A percentile compares a stretch with the other conserved stretches of the same genome.
Conservation (phyloP, 2,329 filamentous ascomycete genomes). For the Trichoderma cornu-damae region DNA sequence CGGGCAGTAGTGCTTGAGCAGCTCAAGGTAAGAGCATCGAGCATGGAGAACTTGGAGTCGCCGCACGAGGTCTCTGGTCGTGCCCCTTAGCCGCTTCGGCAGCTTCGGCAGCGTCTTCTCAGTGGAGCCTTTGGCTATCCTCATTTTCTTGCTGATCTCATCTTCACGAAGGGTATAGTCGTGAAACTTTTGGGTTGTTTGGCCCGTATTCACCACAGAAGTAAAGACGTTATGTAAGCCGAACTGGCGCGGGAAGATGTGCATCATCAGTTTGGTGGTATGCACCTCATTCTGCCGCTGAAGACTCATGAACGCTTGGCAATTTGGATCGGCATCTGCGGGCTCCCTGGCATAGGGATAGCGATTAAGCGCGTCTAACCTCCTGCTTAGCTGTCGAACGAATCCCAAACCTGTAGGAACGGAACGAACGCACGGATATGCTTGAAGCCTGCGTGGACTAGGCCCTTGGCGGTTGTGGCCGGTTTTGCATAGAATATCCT, state of each 20-base stretch:
- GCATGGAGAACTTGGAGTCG: constrained; percentile 66
- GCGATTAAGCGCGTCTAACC: constrained; percentile 76
- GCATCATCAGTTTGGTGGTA: constrained; percentile 73
- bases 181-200: constrained; percentile 69
- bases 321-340: not conserved
- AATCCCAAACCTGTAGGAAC: not conserved
- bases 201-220: constrained; percentile 55
- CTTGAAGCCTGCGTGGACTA: constrained; percentile 67
- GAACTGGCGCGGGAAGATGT: constrained; percentile 91
- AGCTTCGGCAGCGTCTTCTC: constrained; percentile 32
- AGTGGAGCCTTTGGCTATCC: constrained; percentile 16
- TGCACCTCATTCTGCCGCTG: constrained; percentile 35
- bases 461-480: constrained; percentile 61
- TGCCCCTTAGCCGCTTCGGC: constrained; percentile 66
- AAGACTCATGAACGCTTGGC: not conserved
- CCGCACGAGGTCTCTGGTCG: constrained; percentile 52
- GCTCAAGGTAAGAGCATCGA: constrained; percentile 71
- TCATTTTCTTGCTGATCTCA: constrained; percentile 54
- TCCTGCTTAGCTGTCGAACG: constrained; percentile 19
- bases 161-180: constrained; percentile 83
- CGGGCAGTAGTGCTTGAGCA: constrained; percentile 80
- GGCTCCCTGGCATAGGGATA: constrained; percentile 24
- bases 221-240: constrained; percentile 89
- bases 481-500: constrained; percentile 83
- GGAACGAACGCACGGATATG: constrained; percentile 66